phyloP scores from a whole-genome alignment of 2,329 filamentous ascomycete species.

The Curvularia hawaiiensis region DNA sequence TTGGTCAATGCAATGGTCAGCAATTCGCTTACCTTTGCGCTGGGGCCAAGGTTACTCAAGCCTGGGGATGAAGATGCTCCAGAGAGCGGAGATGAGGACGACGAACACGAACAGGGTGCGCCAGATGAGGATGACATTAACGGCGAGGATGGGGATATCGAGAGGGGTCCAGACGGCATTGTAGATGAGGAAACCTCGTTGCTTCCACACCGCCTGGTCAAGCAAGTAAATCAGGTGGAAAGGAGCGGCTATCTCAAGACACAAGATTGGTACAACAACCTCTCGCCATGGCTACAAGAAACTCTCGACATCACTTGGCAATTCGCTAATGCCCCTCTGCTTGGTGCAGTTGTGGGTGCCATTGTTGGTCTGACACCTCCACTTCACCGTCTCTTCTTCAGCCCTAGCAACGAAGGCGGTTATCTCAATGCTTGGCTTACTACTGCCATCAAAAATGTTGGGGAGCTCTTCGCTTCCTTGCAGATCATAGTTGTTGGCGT shows the following conservation, averaged over 20 bases:
- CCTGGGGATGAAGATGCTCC: constrained; percentile 49
- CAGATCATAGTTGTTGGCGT: constrained; percentile 71
- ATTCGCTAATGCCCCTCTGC: constrained; percentile 66
- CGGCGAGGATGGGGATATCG: constrained; percentile 25
- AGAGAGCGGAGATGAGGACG: constrained; percentile 34
- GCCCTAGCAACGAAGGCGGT: constrained; percentile 61
- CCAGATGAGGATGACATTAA: constrained; percentile 35
- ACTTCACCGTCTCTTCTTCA: constrained; percentile 68
- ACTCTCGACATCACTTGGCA: constrained; percentile 51
- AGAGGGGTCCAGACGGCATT: constrained; percentile 32
- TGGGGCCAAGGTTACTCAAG: constrained; percentile 65
- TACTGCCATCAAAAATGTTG: constrained; percentile 64
- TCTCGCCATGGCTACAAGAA: constrained; percentile 48
- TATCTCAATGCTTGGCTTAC: constrained; percentile 72
- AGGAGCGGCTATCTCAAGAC: constrained; percentile 43
- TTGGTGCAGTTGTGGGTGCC: constrained; percentile 64
- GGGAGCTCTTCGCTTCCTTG: constrained; percentile 66
- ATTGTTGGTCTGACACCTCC: constrained; percentile 64
- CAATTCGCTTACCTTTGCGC: constrained; percentile 67
- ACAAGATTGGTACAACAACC: constrained; percentile 42
- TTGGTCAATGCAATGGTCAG: constrained; percentile 68
- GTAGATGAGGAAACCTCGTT: constrained; percentile 58
- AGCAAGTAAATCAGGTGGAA: constrained; percentile 32
- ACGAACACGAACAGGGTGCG: constrained; percentile 4
- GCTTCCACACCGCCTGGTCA: constrained; percentile 50